phyloP scores from a whole-genome alignment of 495 filamentous ascomycete species.

The Opeltia flavorubescens region DNA sequence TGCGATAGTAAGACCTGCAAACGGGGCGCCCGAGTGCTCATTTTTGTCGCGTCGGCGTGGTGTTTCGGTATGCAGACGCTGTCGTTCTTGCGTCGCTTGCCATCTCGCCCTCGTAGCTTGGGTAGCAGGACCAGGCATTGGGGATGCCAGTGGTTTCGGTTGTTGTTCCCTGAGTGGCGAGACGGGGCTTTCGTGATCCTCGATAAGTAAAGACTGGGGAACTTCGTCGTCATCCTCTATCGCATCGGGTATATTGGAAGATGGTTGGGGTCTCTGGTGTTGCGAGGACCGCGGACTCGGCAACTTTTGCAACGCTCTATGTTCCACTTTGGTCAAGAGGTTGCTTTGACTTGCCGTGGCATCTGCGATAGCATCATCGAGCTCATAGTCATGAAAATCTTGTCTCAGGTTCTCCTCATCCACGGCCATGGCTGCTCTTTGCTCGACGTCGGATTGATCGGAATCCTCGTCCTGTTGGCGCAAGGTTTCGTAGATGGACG shows the following conservation, averaged over 20 bases:
- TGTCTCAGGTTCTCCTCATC: conserved; percentile 56
- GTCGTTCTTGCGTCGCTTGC: conserved; percentile 49
- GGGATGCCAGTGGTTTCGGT: conserved; percentile 24
- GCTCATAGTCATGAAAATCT: conserved; percentile 56
- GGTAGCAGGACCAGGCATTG: conserved; percentile 39
- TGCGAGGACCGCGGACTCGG: not conserved
- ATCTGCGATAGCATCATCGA: conserved; percentile 51
- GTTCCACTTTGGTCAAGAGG: conserved; percentile 17
- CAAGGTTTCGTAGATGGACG: conserved; percentile 60
- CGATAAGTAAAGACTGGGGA: conserved; percentile 74
- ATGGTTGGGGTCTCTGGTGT: not conserved
- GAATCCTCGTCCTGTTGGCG: conserved; percentile 45
- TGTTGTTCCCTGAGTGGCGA: conserved; percentile 19
- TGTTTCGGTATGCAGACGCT: conserved; percentile 40
- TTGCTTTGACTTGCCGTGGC: conserved; percentile 41
- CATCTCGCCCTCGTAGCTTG: conserved; percentile 45
- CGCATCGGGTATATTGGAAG: conserved; percentile 13
- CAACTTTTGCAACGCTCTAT: conserved; percentile 3
- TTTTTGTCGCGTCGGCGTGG: conserved; percentile 22
- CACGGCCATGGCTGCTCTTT: conserved; percentile 49
- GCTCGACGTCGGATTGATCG: conserved; percentile 48
- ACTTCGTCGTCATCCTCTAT: conserved; percentile 89
- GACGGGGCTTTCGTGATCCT: conserved; percentile 35
- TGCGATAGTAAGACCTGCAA: conserved; percentile 26
- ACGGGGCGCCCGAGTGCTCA: not conserved